Percentiles rank a stretch among this genome's conserved stretches.
Evolutionary conservation across 768 basidiomycete species (phyloP).

Genomic region (Rossbeevera mucosa): DNA sequence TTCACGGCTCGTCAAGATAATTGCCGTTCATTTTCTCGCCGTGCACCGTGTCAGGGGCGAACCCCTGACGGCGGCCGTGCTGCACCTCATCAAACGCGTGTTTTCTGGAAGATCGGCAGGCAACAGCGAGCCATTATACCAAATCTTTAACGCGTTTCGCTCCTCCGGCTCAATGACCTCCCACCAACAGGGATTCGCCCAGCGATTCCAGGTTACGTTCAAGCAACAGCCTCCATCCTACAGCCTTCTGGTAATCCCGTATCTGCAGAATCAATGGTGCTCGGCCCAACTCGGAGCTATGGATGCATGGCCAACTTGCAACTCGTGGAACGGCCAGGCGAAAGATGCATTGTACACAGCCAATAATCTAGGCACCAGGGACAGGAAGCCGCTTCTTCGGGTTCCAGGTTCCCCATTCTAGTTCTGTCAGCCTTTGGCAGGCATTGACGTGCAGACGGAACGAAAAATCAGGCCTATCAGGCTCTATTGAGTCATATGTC

Average conservation of each 20-base stretch:
- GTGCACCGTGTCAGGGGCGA: constrained; percentile 12
- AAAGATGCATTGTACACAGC: constrained; percentile 16
- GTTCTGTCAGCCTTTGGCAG: neutral
- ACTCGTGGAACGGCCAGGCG: constrained; percentile 3
- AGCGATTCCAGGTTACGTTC: neutral
- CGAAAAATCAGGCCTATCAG: neutral
- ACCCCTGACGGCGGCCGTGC: constrained; percentile 23
- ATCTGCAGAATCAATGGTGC: too few species aligned
- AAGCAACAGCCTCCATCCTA: too few species aligned
- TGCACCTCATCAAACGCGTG: constrained; percentile 21
- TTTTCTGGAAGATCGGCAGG: constrained; percentile 7
- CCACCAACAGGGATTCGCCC: constrained; percentile 1
- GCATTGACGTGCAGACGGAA: constrained; percentile 4
- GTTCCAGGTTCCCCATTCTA: neutral
- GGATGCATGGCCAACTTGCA: constrained; percentile 13
- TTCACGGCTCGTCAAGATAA: constrained; percentile 16
- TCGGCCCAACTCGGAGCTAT: neutral
- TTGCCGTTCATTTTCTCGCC: constrained; percentile 25
- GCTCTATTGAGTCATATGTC: neutral
- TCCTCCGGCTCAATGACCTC: neutral
- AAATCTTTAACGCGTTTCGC: neutral
- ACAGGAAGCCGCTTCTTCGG: constrained; percentile 3
- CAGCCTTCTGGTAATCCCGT: too few species aligned
- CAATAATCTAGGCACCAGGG: constrained; percentile 19
- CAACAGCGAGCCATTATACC: constrained; percentile 2